Conservation (phyloP, 192 early-diverging fungal genomes). For the Coemansia sp. region DNA sequence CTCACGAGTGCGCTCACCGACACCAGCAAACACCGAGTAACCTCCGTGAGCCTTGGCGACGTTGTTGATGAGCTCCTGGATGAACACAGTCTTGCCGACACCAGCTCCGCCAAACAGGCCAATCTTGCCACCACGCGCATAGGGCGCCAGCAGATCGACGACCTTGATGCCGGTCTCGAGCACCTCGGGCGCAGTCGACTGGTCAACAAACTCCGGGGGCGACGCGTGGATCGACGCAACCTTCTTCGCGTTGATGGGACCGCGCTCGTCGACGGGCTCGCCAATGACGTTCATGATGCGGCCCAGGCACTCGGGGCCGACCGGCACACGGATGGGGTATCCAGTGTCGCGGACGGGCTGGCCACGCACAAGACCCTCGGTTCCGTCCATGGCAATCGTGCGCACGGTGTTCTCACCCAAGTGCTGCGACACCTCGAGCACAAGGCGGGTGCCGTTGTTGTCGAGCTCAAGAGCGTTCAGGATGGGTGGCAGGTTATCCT, state of each 20-base stretch:
- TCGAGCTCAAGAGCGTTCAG: slow-evolving; percentile 96
- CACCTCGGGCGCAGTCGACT: slow-evolving; percentile 91
- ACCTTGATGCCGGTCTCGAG: slow-evolving; percentile 99
- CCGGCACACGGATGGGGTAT: slow-evolving; percentile 87
- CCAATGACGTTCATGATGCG: slow-evolving; percentile 99
- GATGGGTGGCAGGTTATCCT: slow-evolving; percentile 86
- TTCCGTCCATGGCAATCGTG: slow-evolving; percentile 99
- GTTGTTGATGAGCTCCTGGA: slow-evolving; percentile 99
- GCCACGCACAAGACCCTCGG: slow-evolving; percentile 95
- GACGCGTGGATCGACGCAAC: slow-evolving; percentile 84
- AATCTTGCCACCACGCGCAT: slow-evolving; percentile 97
- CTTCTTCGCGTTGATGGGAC: slow-evolving; percentile 92
- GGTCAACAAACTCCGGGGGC: slow-evolving; percentile 93
- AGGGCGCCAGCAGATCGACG: slow-evolving; percentile 96
- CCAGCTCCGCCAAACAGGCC: slow-evolving; percentile 98
- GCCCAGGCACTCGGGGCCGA: slow-evolving; percentile 91
- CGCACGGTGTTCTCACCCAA: slow-evolving; percentile 98
- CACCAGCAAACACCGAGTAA: slow-evolving; percentile 98
- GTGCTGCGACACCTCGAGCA: slow-evolving; percentile 95
- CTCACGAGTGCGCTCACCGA: slow-evolving; percentile 98
- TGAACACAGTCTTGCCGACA: slow-evolving; percentile 99
- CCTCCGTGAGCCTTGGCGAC: slow-evolving; percentile 98
- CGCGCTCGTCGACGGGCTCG: slow-evolving; percentile 97
- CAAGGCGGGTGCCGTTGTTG: slow-evolving; percentile 76
- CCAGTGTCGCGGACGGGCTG: slow-evolving; percentile 94